phyloP scores from a whole-genome alignment of 2,329 filamentous ascomycete genomes.

The Trichoderma simmonsii region DNA sequence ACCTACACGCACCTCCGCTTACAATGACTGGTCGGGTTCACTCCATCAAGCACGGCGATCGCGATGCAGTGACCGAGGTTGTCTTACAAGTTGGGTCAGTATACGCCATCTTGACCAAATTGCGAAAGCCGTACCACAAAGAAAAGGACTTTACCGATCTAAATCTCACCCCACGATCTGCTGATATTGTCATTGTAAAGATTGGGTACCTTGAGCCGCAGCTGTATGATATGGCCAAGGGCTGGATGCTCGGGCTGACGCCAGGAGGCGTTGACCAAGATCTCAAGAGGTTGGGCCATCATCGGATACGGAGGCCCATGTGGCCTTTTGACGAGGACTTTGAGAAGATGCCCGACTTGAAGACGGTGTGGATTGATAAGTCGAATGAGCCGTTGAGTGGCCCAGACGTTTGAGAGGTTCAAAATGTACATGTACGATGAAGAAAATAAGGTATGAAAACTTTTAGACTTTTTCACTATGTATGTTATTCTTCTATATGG shows the following conservation, averaged over 20 bases:
- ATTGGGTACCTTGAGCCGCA: slow-evolving; percentile 56
- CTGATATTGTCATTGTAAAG: slow-evolving; percentile 53
- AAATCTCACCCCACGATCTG: slow-evolving; percentile 41
- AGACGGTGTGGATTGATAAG: slow-evolving; percentile 23
- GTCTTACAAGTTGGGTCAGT: slow-evolving; percentile 50
- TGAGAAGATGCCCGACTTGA: slow-evolving; percentile 21
- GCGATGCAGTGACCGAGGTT: slow-evolving; percentile 45
- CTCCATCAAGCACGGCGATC: slow-evolving; percentile 49
- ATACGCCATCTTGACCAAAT: slow-evolving; percentile 49
- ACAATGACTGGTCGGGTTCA: slow-evolving; percentile 50
- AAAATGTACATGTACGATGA: not conserved
- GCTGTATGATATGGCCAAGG: slow-evolving; percentile 50
- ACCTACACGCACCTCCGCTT: slow-evolving; percentile 46
- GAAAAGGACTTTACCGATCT: slow-evolving; percentile 51
- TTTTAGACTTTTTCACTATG: not conserved
- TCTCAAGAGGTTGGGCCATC: slow-evolving; percentile 46
- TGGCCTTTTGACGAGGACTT: slow-evolving; percentile 28
- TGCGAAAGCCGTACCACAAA: slow-evolving; percentile 53
- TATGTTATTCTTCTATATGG: not conserved
- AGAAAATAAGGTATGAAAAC: not conserved
- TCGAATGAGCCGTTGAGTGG: slow-evolving; percentile 23
- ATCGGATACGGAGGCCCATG: slow-evolving; percentile 48
- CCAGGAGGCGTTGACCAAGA: slow-evolving; percentile 55
- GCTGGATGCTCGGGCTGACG: slow-evolving; percentile 54
- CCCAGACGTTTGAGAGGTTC: slow-evolving; percentile 17